These are phyloP conservation scores for Lepidium aucheri DNA, from an alignment of 345 rosid genomes.

Conservation along the genomic window DNA sequence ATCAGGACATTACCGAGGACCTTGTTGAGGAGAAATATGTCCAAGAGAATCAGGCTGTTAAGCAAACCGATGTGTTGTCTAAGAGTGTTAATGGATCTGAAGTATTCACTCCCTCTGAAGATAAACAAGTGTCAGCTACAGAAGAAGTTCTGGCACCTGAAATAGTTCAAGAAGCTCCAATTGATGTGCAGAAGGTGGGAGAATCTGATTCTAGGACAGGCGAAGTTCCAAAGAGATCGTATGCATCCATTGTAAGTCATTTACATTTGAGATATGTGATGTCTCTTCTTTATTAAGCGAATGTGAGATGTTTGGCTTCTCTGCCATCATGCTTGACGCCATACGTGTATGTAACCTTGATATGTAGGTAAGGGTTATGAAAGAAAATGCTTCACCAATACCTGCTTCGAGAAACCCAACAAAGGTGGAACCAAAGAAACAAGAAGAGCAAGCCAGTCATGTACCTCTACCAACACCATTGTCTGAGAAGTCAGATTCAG, in stretches of 20 bases:
- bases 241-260: slow-evolving; percentile 82
- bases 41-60: slow-evolving; percentile 34
- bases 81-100: slow-evolving; percentile 32
- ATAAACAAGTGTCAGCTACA: slow-evolving; percentile 31
- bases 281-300: not conserved
- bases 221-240: slow-evolving; percentile 79
- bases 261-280: not conserved
- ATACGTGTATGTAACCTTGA: not conserved
- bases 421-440: slow-evolving; percentile 48
- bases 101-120: slow-evolving; percentile 34
- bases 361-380: slow-evolving; percentile 66
- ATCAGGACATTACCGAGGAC: slow-evolving; percentile 7
- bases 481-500: slow-evolving; percentile 39
- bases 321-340: not conserved
- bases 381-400: slow-evolving; percentile 49
- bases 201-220: slow-evolving; percentile 49
- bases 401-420: slow-evolving; percentile 38
- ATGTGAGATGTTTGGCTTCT: not conserved
- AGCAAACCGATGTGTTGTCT: slow-evolving; percentile 27
- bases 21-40: slow-evolving; percentile 24
- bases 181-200: slow-evolving; percentile 31
- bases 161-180: slow-evolving; percentile 51
- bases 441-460: slow-evolving; percentile 43
- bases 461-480: slow-evolving; percentile 34
- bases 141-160: slow-evolving; percentile 41